Conservation (phyloP, 2,329 filamentous ascomycete species). For the Diplodia sapinea region DNA sequence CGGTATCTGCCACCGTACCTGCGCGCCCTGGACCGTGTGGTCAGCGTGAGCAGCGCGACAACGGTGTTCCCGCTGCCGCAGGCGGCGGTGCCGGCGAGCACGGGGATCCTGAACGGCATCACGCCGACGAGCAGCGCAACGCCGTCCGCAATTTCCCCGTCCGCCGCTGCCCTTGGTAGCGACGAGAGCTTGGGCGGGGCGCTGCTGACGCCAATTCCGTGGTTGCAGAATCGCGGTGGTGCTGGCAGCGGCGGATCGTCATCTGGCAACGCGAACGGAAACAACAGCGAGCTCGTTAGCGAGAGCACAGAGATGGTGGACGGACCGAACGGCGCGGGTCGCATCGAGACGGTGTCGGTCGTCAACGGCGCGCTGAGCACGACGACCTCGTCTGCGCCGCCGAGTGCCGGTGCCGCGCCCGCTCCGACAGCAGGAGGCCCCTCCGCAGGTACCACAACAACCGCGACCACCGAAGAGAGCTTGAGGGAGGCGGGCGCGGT, state of each 20-base stretch:
- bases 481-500: conserved; percentile 60
- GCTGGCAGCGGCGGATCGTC: conserved; percentile 39
- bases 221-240: conserved; percentile 61
- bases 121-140: conserved; percentile 67
- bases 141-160: conserved; percentile 37
- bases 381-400: conserved; percentile 39
- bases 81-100: conserved; percentile 53
- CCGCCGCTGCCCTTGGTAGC: conserved; percentile 64
- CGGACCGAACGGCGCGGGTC: conserved; percentile 77
- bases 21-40: conserved; percentile 86
- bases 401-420: background rate
- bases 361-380: conserved; percentile 72
- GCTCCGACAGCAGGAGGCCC: background rate
- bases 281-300: conserved; percentile 65
- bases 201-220: conserved; percentile 90
- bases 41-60: conserved; percentile 83
- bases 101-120: conserved; percentile 57
- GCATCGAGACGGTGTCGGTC: conserved; percentile 80
- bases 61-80: conserved; percentile 83
- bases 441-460: conserved; percentile 8
- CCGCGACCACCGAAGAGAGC: conserved; percentile 40
- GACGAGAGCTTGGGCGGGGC: conserved; percentile 92
- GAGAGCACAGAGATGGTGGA: conserved; percentile 82
- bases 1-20: conserved; percentile 82
- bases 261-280: conserved; percentile 35